These are phyloP conservation scores for Mucor lusitanicus DNA, from an alignment of 371 early-diverging fungal genomes.

Conservation along the genomic window DNA sequence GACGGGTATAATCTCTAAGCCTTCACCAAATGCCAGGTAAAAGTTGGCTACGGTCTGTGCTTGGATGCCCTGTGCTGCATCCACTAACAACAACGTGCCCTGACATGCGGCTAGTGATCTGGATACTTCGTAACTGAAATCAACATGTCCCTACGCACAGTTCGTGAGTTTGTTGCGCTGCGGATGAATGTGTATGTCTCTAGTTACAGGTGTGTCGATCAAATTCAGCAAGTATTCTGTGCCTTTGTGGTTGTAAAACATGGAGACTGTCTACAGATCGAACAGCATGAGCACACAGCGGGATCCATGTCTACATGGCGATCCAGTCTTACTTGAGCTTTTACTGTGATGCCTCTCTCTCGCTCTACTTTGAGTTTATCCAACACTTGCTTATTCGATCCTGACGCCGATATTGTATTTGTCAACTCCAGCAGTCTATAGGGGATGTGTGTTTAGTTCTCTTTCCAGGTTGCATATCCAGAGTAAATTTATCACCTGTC, in stretches of 20 bases:
- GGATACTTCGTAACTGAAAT: constrained; percentile 93
- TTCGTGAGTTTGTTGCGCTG: not conserved
- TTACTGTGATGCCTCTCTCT: constrained; percentile 96
- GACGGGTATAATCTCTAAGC: constrained; percentile 86
- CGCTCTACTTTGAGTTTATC: constrained; percentile 96
- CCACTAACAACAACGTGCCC: constrained; percentile 89
- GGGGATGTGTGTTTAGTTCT: not conserved
- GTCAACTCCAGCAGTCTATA: constrained; percentile 76
- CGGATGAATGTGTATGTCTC: not conserved
- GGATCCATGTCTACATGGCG: not conserved
- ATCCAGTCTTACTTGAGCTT: constrained; percentile 77
- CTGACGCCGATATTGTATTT: constrained; percentile 70
- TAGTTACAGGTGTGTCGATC: constrained; percentile 85
- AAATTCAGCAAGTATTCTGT: constrained; percentile 81
- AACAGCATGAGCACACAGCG: not conserved
- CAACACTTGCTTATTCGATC: constrained; percentile 86
- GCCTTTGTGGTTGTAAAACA: constrained; percentile 80
- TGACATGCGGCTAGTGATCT: constrained; percentile 88
- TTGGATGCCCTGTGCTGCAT: constrained; percentile 91
- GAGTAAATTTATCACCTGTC: constrained; percentile 65
- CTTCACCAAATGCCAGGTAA: constrained; percentile 90
- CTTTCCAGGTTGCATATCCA: not conserved
- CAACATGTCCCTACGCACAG: constrained; percentile 67
- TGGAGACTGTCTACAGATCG: constrained; percentile 75
- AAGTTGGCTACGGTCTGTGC: constrained; percentile 97